Evolutionary conservation across 345 rosid species (phyloP), one percentile per base, ranked within the genome.

Genomic region (Tarenaya hassleriana): DNA sequence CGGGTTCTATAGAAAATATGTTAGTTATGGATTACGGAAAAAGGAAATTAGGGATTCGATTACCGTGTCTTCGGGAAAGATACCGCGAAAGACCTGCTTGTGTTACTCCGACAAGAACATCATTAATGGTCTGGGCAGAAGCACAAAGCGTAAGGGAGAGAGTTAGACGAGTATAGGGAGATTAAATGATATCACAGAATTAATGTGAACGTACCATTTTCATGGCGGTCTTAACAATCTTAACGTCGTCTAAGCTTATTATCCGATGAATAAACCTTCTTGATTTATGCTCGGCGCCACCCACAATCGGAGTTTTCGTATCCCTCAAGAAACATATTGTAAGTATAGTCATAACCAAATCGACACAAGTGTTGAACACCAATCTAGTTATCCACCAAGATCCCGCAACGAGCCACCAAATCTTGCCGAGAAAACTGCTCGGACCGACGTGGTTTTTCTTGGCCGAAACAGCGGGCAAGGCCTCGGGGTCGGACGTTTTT

Each of bases 51-150:
- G 5, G 29, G 29, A 24, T 24, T 24, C 5, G 3, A 24, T 24
- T 24, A 76, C 84, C 75, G 34, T 67, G 58, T 72, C 56, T 74
- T 34, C 78, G 52, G 21, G 60, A 44, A 20, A 78, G 55, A 47
- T 74, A 78, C 16, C 56, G 68, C 12, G 84, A 76, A 45, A 82
- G 68, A 27, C 71, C 82, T 32, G 78, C 80, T 50, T 78, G 77
- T 31, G 76, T 72, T 17, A 71, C 48, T 38, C 82, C 88, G 31
- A 76, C 10, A 7, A 75, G 16, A 16, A 82, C 80, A 48, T 82
- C 84, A 11, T 76, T 78, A 51, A 76, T 20, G 1, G 66, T 52
- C 60, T 62, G 32, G 7, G 34, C 11, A 24, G 21, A 32, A 8
- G 33, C 12, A 41, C 17, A 8, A 1, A 16, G 7, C 17, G 5